Evolutionary conservation across 169 alveolate genomes (phyloP).

Genomic region (Blepharisma undulans): DNA sequence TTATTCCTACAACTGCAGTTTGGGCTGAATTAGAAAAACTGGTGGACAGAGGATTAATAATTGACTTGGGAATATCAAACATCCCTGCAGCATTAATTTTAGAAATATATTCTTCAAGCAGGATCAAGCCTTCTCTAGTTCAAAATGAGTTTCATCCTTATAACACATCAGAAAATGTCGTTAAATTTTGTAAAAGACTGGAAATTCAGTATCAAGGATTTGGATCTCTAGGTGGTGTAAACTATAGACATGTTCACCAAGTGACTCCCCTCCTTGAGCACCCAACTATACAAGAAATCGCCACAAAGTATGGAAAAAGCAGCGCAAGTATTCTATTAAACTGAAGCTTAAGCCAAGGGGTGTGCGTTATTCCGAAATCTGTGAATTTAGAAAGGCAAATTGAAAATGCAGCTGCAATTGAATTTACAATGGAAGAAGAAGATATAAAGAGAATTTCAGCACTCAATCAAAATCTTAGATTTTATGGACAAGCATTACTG

Average conservation of each 20-base stretch:
- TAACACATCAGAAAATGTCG: neutral
- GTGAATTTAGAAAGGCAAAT: constrained; percentile 39
- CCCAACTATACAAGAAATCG: constrained; percentile 46
- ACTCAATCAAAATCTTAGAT: neutral
- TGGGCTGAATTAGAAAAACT: constrained; percentile 70
- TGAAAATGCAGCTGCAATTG: constrained; percentile 51
- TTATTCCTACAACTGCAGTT: constrained; percentile 46
- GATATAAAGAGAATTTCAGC: constrained; percentile 46
- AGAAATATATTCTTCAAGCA: constrained; percentile 64
- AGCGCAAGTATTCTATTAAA: constrained; percentile 57
- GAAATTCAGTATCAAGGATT: constrained; percentile 22
- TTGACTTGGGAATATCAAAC: constrained; percentile 75
- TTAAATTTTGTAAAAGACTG: constrained; percentile 7
- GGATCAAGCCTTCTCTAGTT: constrained; percentile 71
- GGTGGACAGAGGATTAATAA: constrained; percentile 62
- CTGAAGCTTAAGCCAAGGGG: constrained; percentile 60
- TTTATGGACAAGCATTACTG: neutral
- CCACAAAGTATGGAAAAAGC: constrained; percentile 55
- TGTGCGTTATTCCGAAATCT: constrained; percentile 65
- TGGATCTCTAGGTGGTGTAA: constrained; percentile 53
- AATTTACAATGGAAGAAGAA: constrained; percentile 51
- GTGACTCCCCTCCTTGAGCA: constrained; percentile 43
- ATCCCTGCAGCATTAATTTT: constrained; percentile 49
- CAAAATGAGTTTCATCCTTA: constrained; percentile 76
- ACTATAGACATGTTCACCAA: neutral